Evolutionary conservation across 352 stramenopile genomes (phyloP).

Genomic region (Thalassiosira mediterranea): DNA sequence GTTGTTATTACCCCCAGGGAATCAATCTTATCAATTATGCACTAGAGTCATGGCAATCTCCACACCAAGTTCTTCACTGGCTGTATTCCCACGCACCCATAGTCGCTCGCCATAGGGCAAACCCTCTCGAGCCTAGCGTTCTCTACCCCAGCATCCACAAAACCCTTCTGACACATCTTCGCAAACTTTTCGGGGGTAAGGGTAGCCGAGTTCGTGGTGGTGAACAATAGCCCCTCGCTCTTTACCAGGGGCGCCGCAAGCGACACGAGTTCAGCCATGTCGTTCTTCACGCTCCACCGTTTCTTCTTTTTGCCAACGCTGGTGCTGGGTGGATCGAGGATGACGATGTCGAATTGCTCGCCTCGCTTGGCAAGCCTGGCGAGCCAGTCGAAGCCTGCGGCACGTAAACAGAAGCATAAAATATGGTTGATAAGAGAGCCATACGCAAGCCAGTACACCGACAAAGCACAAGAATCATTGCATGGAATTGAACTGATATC

Average conservation of each 20-base stretch:
- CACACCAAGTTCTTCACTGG: slow-evolving; percentile 80
- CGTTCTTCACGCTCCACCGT: slow-evolving; percentile 77
- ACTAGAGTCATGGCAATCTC: slow-evolving; percentile 62
- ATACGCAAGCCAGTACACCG: too few species aligned
- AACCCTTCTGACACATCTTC: slow-evolving; percentile 66
- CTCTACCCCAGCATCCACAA: slow-evolving; percentile 59
- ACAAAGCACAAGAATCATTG: too few species aligned
- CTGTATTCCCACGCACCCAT: slow-evolving; percentile 62
- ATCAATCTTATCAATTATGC: too few species aligned
- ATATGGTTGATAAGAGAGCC: neutral
- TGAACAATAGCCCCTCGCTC: slow-evolving; percentile 68
- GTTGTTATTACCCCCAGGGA: too few species aligned
- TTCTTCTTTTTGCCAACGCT: slow-evolving; percentile 80
- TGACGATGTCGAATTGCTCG: slow-evolving; percentile 82
- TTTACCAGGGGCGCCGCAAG: slow-evolving; percentile 72
- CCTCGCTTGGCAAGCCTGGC: slow-evolving; percentile 67
- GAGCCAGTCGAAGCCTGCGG: slow-evolving; percentile 77
- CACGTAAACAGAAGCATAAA: slow-evolving; percentile 5
- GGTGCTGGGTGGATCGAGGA: slow-evolving; percentile 79
- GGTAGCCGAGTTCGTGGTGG: slow-evolving; percentile 70
- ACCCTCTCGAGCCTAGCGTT: slow-evolving; percentile 71
- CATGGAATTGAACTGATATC: too few species aligned
- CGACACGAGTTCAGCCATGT: slow-evolving; percentile 71
- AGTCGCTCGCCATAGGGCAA: slow-evolving; percentile 76
- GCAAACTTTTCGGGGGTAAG: slow-evolving; percentile 68